Base-by-base conservation (phyloP, 208 protist genomes). In the Crithidia expoeki region DNA sequence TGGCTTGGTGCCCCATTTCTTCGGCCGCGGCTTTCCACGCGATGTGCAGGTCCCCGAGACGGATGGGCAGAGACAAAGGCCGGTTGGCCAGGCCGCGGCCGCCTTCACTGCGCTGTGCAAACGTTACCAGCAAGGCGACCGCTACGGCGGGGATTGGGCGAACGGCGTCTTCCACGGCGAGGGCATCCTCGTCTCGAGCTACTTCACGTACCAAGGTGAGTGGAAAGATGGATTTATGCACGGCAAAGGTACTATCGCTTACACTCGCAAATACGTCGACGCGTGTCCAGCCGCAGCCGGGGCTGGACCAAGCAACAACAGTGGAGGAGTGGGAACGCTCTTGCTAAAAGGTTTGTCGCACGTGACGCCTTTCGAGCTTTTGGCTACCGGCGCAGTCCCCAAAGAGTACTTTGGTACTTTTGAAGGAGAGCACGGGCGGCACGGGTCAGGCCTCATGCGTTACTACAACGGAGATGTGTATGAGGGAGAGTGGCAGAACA, bases 401-500 rank as follows among this genome's bases (percentile, higher is more conserved):
- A 74, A 84, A 21, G 88, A 93, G 64, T 96, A 96, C 68, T 72
- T 71, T 30, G 91, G 91, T n/a, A 83, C 85, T 12, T 88, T 96
- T 62, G 67, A 89, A 59, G 52, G 68, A 12, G 68, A 47, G 11
- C 73, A 88, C 28, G 76, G 82, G 9, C 84, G 90, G 0, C 89
- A 97, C 64, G 93, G 93, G 6, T 38, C 62, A 28, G 90, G 93
- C 3, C 32, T 86, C 28, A 84, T 95, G 85, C 58, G 46, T 0
- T 95, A 90, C 72, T 77, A 71, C 52, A 94, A 94, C 67, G 86
- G 89, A 5, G 86, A 96, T 65, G 76, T 82, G 5, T 97, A 97
- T 71, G 81, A 94, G 34, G 94, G 94, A 2, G 65, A 89, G 14
- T 96, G 87, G 81, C 42, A 52, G n/a, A 56, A 81, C 25, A 95